Percentiles rank a stretch among this genome's conserved stretches.
Conservation (phyloP, 2,329 filamentous ascomycete species). For the Alternaria ethzedia region DNA sequence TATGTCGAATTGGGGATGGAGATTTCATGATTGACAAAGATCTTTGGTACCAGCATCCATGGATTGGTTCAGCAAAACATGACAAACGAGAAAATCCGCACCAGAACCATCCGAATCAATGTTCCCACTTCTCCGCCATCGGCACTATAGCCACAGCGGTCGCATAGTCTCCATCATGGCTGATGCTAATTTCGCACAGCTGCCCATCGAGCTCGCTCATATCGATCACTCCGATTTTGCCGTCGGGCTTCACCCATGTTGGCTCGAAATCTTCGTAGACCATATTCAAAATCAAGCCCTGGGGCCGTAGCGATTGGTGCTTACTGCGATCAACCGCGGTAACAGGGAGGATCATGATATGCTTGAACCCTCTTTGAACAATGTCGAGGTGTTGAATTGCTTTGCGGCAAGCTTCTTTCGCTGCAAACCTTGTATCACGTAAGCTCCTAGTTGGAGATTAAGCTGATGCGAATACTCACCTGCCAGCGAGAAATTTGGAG, state of each 20-base stretch:
- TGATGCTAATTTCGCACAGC: constrained; percentile 77
- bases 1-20: background rate
- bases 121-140: background rate
- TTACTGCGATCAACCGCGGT: background rate
- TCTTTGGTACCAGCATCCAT: background rate
- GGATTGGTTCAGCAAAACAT: background rate
- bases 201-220: constrained; percentile 47
- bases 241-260: background rate
- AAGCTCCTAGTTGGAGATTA: background rate
- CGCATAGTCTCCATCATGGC: constrained; percentile 85
- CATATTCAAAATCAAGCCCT: constrained; percentile 36
- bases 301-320: constrained; percentile 27
- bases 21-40: background rate
- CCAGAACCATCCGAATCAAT: background rate
- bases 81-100: background rate
- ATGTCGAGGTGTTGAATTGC: constrained; percentile 42
- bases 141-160: constrained; percentile 70
- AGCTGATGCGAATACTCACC: constrained; percentile 32
- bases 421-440: constrained; percentile 51
- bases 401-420: constrained; percentile 60
- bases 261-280: background rate
- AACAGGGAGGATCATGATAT: constrained; percentile 50
- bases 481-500: constrained; percentile 43
- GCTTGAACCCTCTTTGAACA: constrained; percentile 35
- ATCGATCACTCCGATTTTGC: background rate